Evolutionary conservation across 163 green algal genomes (phyloP).

Genomic region (Scenedesmus sp.): DNA sequence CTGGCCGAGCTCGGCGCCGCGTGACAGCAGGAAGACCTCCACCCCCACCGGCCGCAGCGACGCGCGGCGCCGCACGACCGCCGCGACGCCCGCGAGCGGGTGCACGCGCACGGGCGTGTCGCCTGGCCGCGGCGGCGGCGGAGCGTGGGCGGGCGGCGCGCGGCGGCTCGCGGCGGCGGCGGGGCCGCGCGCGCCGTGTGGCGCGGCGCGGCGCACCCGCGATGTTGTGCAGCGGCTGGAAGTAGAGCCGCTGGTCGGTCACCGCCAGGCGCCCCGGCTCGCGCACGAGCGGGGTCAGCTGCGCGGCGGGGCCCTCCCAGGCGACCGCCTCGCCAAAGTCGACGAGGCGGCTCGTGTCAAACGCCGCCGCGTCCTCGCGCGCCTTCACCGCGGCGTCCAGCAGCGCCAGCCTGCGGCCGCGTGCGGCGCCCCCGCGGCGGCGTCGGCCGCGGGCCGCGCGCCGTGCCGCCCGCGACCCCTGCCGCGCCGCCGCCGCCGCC

Average conservation of each 20-base stretch:
- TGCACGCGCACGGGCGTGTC: constrained; percentile 68
- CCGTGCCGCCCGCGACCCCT: too few relatives aligned
- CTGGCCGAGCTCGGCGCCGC: constrained; percentile 20
- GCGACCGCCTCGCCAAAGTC: constrained; percentile 79
- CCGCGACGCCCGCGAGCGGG: constrained; percentile 77
- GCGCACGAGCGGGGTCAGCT: constrained; percentile 82
- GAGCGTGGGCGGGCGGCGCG: too few relatives aligned
- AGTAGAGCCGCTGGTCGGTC: constrained; percentile 88
- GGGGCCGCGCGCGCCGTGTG: too few relatives aligned
- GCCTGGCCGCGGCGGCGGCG: constrained; percentile 55
- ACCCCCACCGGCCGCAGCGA: constrained; percentile 73
- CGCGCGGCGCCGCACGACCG: constrained; percentile 74
- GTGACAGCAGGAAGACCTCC: constrained; percentile 80
- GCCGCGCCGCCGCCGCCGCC: neutral
- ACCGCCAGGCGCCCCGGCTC: constrained; percentile 88
- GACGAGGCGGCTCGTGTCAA: constrained; percentile 82
- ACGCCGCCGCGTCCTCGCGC: constrained; percentile 63
- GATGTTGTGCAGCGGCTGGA: constrained; percentile 90
- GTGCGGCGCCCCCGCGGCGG: too few relatives aligned
- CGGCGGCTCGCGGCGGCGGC: too few relatives aligned
- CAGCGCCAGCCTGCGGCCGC: constrained; percentile 15
- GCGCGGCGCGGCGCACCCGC: too few relatives aligned
- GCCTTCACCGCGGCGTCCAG: constrained; percentile 54
- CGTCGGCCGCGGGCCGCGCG: too few relatives aligned
- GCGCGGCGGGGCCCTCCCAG: constrained; percentile 59